Evolutionary conservation across 441 rosid genomes (phyloP), one percentile per base, ranked within the genome.

Genomic region (Jatropha podagrica): DNA sequence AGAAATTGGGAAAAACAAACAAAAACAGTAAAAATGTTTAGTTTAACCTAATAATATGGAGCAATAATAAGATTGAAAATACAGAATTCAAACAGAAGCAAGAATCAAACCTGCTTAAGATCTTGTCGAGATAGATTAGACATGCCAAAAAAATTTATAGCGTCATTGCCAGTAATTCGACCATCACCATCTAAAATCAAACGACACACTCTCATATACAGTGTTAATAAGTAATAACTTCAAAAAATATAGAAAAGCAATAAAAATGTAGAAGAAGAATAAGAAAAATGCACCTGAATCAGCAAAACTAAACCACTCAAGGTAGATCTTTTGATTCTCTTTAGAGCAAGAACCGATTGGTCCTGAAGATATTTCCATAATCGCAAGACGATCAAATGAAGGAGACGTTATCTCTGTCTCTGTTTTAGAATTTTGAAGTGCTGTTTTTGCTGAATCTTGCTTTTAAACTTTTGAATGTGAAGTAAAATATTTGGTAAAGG

Each of bases 111-210:
- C 97, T 86, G 94, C 87, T 96, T 93, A 68, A 96, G 95, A 81
- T 90, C 92, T 15, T 81, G 89, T 1, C 98, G 93, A 18, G 95
- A 76, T 76, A 96, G 77, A 83, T 86, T 91, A 3, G 97, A 91
- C 90, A 93, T 79, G 58, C 87, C 79, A 64, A 95, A 93, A 85
- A 96, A 92, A 76, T 90, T 89, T n/a, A 84, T 90, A 46, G 98
- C 99, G 69, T 96, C 99, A 78, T 66, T 84, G 17, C 98, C 99
- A 15, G 98, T 92, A 42, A 96, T 86, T 75, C 98, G 89, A 6
- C 94, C 96, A 81, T 94, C 97, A 4, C 90, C 86, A 73, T 94
- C 97, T 95, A 80, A 46, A 59, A 76, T 18, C 20, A 76, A 51
- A 61, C 52, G 41, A 5, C 48, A 20, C 7, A 58, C 10, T 37